A percentile compares a stretch with the other conserved stretches of the same genome.
phyloP scores from a whole-genome alignment of 257 asterid species.

The Solanum chmielewskii region DNA sequence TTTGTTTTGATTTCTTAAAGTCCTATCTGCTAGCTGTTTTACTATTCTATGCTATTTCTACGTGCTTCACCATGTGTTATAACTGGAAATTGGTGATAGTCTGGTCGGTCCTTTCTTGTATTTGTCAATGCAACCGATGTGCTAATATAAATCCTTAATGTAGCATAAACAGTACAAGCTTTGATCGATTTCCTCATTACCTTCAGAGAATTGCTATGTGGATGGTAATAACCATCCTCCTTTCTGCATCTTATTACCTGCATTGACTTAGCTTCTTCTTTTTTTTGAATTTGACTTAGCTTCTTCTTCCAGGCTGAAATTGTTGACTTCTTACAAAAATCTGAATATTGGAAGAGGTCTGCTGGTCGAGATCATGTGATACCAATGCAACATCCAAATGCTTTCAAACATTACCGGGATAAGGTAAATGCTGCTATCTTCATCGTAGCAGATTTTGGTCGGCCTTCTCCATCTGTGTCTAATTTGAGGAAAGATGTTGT shows the following conservation, averaged over 20 bases:
- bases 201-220: background rate
- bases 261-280: conserved; percentile 2
- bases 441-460: conserved; percentile 89
- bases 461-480: conserved; percentile 40
- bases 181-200: background rate
- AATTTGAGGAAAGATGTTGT: conserved; percentile 78
- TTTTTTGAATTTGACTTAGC: background rate
- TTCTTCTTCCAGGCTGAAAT: conserved; percentile 48
- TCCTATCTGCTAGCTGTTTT: background rate
- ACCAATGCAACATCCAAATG: conserved; percentile 94
- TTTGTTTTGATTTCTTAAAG: background rate
- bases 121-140: background rate
- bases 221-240: background rate
- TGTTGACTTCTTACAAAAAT: conserved; percentile 43
- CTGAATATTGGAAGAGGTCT: conserved; percentile 64
- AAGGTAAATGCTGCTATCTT: conserved; percentile 59
- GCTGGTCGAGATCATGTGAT: conserved; percentile 82
- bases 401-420: conserved; percentile 67
- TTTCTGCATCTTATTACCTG: background rate
- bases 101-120: background rate
- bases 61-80: background rate
- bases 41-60: background rate
- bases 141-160: background rate
- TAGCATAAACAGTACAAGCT: background rate
- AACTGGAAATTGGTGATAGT: background rate